These are phyloP conservation scores for Peronosclerospora sorghi DNA, from an alignment of 352 stramenopile genomes.

Conservation along the genomic window DNA sequence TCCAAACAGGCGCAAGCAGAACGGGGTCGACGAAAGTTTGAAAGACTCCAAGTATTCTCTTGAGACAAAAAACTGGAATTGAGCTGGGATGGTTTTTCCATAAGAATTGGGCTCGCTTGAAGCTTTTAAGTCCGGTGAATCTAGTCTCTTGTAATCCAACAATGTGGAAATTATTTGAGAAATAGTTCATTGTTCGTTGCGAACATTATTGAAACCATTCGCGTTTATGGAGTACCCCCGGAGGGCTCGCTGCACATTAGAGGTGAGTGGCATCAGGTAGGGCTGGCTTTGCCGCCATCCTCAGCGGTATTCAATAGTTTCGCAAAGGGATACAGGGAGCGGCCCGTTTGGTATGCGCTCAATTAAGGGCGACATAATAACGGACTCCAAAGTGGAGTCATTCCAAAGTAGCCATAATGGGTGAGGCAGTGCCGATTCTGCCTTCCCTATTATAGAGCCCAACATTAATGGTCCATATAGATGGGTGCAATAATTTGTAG, in stretches of 20 bases:
- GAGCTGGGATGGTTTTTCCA: neutral
- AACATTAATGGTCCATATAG: neutral
- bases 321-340: neutral
- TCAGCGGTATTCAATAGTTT: neutral
- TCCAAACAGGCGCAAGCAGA: no score
- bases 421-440: no score
- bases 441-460: neutral
- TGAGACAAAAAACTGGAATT: neutral
- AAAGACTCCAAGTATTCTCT: no score
- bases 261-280: neutral
- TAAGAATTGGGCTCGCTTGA: no score
- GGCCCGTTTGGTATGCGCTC: neutral
- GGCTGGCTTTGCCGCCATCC: neutral
- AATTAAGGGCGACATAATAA: neutral
- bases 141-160: no score
- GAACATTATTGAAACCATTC: conserved; percentile 1
- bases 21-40: no score
- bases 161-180: neutral
- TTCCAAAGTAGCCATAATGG: no score
- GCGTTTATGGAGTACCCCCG: neutral
- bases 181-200: neutral
- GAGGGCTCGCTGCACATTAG: neutral
- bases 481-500: neutral
- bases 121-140: no score
- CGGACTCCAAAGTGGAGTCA: neutral